Percentiles rank a stretch among this genome's conserved stretches.
These are phyloP conservation scores for Bacidia rubella DNA, from an alignment of 495 filamentous ascomycete genomes.

Conservation along the genomic window DNA sequence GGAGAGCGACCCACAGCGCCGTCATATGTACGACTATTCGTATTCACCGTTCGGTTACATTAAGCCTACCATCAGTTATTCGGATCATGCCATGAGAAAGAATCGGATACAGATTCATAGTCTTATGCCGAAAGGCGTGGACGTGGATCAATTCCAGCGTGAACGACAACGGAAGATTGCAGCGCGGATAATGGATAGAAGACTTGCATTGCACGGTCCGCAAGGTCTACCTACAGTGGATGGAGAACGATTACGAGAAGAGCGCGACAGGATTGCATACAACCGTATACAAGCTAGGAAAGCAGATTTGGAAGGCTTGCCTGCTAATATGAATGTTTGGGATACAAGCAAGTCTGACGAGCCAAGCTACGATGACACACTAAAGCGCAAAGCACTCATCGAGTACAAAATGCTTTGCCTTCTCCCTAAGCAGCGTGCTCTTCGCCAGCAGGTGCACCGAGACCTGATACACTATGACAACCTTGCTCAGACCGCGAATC, in stretches of 20 bases:
- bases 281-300: conserved; percentile 78
- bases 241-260: conserved; percentile 64
- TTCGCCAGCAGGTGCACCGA: conserved; percentile 73
- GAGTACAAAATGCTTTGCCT: conserved; percentile 80
- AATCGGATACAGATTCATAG: conserved; percentile 68
- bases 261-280: conserved; percentile 75
- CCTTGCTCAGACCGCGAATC: conserved; percentile 87
- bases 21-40: conserved; percentile 45
- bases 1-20: conserved; percentile 18
- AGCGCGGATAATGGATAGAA: conserved; percentile 73
- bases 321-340: conserved; percentile 72
- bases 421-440: conserved; percentile 67
- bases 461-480: conserved; percentile 91
- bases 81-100: conserved; percentile 57
- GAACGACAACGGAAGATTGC: conserved; percentile 77
- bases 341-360: conserved; percentile 59
- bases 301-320: conserved; percentile 64
- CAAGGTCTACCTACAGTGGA: conserved; percentile 25
- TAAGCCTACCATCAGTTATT: conserved; percentile 54
- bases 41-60: conserved; percentile 50
- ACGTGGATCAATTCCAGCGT: conserved; percentile 65
- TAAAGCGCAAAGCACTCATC: conserved; percentile 82
- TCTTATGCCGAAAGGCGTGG: conserved; percentile 68
- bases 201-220: conserved; percentile 38
- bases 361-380: conserved; percentile 59